These are phyloP conservation scores for Paratrypanosoma confusum DNA, from an alignment of 208 protist genomes.

Conservation along the genomic window DNA sequence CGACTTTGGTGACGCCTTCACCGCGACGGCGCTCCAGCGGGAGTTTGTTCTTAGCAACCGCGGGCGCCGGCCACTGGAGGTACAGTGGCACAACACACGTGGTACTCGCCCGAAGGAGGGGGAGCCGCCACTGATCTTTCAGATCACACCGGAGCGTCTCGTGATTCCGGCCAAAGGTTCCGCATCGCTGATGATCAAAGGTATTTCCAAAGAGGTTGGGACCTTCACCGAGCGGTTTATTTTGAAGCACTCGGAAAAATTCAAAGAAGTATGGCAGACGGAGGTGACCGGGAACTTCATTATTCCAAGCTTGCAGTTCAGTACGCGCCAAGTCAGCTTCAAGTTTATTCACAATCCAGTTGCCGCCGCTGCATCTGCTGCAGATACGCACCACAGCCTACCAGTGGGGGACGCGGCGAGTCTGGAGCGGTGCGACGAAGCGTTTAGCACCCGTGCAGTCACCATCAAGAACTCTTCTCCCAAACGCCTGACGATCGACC, in stretches of 20 bases:
- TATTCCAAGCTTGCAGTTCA: slow-evolving; percentile 71
- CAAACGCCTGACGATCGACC: slow-evolving; percentile 55
- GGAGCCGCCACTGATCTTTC: slow-evolving; percentile 59
- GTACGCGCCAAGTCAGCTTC: slow-evolving; percentile 64
- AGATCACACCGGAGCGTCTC: slow-evolving; percentile 61
- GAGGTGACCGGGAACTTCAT: slow-evolving; percentile 75
- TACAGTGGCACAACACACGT: slow-evolving; percentile 82
- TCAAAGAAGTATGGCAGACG: slow-evolving; percentile 67
- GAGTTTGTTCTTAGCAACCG: slow-evolving; percentile 80
- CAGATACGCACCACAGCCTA: not conserved
- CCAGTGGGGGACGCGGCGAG: not conserved
- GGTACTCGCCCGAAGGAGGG: slow-evolving; percentile 56
- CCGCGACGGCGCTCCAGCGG: slow-evolving; percentile 31
- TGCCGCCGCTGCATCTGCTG: slow-evolving; percentile 1
- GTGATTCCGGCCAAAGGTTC: slow-evolving; percentile 41
- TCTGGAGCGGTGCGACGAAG: slow-evolving; percentile 19
- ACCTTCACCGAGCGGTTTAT: slow-evolving; percentile 63
- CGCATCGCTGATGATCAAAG: slow-evolving; percentile 57
- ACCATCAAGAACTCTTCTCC: slow-evolving; percentile 83
- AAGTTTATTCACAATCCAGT: slow-evolving; percentile 57
- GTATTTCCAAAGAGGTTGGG: slow-evolving; percentile 29
- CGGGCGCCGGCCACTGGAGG: slow-evolving; percentile 72
- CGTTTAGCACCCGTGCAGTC: too few species aligned
- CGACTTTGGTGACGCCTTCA: slow-evolving; percentile 89
- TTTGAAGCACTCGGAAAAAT: slow-evolving; percentile 69